These are phyloP conservation scores for Leishmania tropica DNA, from an alignment of 208 protist species.

Conservation along the genomic window DNA sequence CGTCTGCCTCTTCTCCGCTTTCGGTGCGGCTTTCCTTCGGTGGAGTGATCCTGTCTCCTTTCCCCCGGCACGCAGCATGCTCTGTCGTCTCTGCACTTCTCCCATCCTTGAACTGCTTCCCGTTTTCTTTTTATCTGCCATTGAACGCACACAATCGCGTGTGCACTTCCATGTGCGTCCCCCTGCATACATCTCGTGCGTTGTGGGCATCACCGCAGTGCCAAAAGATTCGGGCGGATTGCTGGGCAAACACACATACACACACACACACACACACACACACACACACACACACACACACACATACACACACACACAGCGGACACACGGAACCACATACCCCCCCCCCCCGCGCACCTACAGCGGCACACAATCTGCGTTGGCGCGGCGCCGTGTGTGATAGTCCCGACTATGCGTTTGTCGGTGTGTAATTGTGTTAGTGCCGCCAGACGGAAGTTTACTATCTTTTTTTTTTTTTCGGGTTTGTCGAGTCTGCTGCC, in stretches of 20 bases:
- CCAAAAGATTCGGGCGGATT: not conserved
- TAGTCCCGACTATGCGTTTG: not conserved
- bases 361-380: not conserved
- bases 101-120: not conserved
- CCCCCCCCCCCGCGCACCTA: not conserved
- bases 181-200: not conserved
- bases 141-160: not conserved
- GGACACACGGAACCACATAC: not conserved
- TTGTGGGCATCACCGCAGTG: not conserved
- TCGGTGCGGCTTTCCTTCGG: not conserved
- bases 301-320: not conserved
- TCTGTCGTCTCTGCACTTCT: not conserved
- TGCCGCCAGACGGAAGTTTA: not conserved
- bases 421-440: not conserved
- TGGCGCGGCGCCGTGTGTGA: not conserved
- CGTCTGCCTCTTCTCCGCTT: not conserved
- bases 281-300: not conserved
- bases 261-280: not conserved
- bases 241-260: not conserved
- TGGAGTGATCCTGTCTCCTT: not conserved
- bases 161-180: not conserved
- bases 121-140: not conserved
- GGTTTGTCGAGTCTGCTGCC: not conserved
- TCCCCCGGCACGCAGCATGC: not conserved
- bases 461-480: not conserved